phyloP scores from a whole-genome alignment of 768 basidiomycete genomes.

The Lactifluus rugatus region DNA sequence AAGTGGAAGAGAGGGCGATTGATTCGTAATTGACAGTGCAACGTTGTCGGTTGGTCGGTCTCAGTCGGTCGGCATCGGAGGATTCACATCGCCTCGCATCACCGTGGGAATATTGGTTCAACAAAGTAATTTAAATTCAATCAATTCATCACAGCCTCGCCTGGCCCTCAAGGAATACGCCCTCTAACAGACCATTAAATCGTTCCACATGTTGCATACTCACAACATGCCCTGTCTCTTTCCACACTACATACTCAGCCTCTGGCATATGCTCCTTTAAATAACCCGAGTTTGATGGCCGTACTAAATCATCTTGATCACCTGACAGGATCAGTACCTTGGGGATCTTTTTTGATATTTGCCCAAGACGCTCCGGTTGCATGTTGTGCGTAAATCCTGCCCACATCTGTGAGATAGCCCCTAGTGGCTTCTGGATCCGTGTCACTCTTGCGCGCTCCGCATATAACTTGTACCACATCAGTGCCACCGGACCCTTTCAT shows the following conservation, averaged over 20 bases:
- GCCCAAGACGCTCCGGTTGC: slow-evolving; percentile 23
- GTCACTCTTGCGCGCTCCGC: slow-evolving; percentile 40
- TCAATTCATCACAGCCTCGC: background rate
- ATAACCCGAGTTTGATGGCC: slow-evolving; percentile 38
- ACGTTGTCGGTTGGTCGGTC: slow-evolving; percentile 8
- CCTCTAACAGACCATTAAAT: slow-evolving; percentile 51
- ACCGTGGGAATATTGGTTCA: slow-evolving; percentile 13
- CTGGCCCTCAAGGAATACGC: slow-evolving; percentile 33
- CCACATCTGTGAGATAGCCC: slow-evolving; percentile 62
- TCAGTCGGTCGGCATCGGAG: background rate
- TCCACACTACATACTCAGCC: slow-evolving; percentile 47
- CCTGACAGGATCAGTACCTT: slow-evolving; percentile 64
- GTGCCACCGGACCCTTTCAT: background rate
- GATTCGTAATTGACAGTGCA: slow-evolving; percentile 10
- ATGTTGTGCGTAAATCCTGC: slow-evolving; percentile 60
- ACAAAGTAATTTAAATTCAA: background rate
- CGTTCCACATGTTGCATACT: slow-evolving; percentile 37
- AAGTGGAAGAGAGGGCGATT: background rate
- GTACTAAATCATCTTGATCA: slow-evolving; percentile 52
- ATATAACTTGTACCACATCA: slow-evolving; percentile 31
- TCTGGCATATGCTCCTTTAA: slow-evolving; percentile 50
- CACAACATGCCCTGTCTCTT: slow-evolving; percentile 55
- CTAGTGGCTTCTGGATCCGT: slow-evolving; percentile 48
- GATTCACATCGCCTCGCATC: background rate
- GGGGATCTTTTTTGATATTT: slow-evolving; percentile 43